These are phyloP conservation scores for Linaria vulgaris DNA, from an alignment of 257 asterid genomes.

Conservation along the genomic window DNA sequence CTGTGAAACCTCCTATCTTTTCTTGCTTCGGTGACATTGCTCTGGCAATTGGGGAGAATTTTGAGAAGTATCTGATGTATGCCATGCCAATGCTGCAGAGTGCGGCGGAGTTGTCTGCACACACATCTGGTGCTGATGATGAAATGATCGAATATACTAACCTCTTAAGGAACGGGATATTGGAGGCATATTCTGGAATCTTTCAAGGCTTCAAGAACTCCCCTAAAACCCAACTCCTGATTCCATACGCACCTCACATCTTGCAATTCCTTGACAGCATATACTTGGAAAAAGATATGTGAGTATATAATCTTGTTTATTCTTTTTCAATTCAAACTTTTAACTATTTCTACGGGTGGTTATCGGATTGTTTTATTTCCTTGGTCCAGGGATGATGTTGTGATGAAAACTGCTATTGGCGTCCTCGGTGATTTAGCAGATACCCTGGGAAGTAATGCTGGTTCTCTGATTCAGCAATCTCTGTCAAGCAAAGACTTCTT, in stretches of 20 bases:
- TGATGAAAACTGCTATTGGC: conserved; percentile 88
- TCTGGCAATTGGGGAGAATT: conserved; percentile 74
- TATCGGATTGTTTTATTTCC: conserved; percentile 9
- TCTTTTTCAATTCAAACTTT: not conserved
- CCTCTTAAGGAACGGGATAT: conserved; percentile 68
- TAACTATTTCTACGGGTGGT: conserved; percentile 3
- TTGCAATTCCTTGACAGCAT: conserved; percentile 79
- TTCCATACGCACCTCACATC: conserved; percentile 77
- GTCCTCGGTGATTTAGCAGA: conserved; percentile 94
- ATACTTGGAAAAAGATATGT: conserved; percentile 80
- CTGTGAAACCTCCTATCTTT: conserved; percentile 86
- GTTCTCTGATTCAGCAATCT: conserved; percentile 79
- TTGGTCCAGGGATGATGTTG: conserved; percentile 80
- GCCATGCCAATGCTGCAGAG: conserved; percentile 95
- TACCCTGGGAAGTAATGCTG: conserved; percentile 85
- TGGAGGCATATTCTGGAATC: conserved; percentile 89
- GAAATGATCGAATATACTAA: conserved; percentile 75
- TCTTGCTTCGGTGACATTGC: conserved; percentile 93
- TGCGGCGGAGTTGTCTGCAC: conserved; percentile 83
- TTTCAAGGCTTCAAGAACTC: conserved; percentile 84
- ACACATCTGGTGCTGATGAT: conserved; percentile 62
- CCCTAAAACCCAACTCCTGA: conserved; percentile 69
- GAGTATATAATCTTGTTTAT: conserved; percentile 30
- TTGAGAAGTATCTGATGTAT: conserved; percentile 78
- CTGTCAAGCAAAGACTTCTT: conserved; percentile 78